Conservation (phyloP, 225 moss, liverwort and hornwort genomes). For the Pleurozium schreberi region DNA sequence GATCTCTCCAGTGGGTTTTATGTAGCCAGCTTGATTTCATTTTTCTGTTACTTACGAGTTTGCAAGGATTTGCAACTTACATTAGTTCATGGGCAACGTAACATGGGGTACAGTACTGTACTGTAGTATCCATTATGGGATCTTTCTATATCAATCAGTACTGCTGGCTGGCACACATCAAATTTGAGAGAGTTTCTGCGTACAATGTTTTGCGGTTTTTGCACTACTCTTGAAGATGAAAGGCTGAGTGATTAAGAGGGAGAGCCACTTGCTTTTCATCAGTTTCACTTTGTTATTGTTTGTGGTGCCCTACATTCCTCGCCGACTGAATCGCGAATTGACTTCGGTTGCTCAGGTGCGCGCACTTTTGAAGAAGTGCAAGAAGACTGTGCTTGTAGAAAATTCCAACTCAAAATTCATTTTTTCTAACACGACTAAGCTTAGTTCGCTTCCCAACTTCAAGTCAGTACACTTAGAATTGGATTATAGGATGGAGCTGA, state of each 20-base stretch:
- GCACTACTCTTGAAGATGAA: neutral
- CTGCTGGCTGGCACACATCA: neutral
- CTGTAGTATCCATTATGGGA: neutral
- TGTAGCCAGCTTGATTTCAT: neutral
- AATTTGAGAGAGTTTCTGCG: neutral
- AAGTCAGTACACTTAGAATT: too few species aligned
- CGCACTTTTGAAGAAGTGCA: too few species aligned
- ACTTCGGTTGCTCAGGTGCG: too few species aligned
- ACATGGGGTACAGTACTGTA: neutral
- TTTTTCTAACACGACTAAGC: too few species aligned
- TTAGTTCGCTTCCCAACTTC: too few species aligned
- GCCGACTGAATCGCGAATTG: neutral
- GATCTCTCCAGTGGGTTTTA: too few species aligned
- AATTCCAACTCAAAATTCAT: too few species aligned
- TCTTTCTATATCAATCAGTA: neutral
- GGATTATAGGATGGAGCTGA: too few species aligned
- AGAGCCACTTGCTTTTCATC: neutral
- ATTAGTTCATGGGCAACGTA: neutral
- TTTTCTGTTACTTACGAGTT: neutral
- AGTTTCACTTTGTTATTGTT: neutral
- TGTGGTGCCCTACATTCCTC: too few species aligned
- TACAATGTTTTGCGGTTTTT: neutral
- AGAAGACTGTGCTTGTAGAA: too few species aligned
- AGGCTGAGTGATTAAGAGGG: neutral
- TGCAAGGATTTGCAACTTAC: neutral